A percentile compares a stretch with the other conserved stretches of the same genome.
Evolutionary conservation across 768 basidiomycete genomes (phyloP).

Genomic region (Exsudoporus frostii): DNA sequence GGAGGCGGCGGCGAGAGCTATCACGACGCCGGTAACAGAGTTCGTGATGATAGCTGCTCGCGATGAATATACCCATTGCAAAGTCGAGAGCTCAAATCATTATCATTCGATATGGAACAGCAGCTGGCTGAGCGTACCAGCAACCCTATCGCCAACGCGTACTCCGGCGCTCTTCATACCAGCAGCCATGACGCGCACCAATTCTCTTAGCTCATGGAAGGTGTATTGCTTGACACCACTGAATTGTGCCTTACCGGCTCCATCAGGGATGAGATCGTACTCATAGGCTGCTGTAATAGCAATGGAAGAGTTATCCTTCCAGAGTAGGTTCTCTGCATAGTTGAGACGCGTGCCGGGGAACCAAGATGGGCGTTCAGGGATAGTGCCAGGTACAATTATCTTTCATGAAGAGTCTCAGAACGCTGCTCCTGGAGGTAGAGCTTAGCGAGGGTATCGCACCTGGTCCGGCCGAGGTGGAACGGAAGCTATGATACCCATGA

Average conservation of each 20-base stretch:
- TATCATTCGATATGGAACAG: background rate
- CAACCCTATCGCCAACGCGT: constrained; percentile 60
- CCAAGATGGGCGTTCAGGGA: constrained; percentile 62
- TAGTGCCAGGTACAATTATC: constrained; percentile 45
- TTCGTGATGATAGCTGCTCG: constrained; percentile 61
- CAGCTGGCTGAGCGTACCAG: constrained; percentile 41
- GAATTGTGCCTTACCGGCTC: constrained; percentile 15
- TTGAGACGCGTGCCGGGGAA: constrained; percentile 66
- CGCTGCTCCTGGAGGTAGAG: background rate
- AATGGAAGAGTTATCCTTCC: constrained; percentile 54
- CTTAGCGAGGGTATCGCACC: constrained; percentile 34
- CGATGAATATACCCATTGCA: background rate
- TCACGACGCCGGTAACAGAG: constrained; percentile 52
- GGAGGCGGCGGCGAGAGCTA: constrained; percentile 63
- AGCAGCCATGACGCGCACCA: constrained; percentile 55
- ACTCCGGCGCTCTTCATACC: constrained; percentile 58
- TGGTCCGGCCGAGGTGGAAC: constrained; percentile 45
- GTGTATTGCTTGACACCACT: constrained; percentile 42
- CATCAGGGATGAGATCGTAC: constrained; percentile 35
- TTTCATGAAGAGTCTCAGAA: constrained; percentile 16
- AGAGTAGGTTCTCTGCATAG: constrained; percentile 71
- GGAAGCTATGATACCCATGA: constrained; percentile 57
- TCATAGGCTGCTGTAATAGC: constrained; percentile 61
- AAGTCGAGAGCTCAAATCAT: background rate
- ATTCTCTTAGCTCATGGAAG: constrained; percentile 50